Evolutionary conservation across 2,329 filamentous ascomycete genomes (phyloP).

Genomic region (Periconia sp.): DNA sequence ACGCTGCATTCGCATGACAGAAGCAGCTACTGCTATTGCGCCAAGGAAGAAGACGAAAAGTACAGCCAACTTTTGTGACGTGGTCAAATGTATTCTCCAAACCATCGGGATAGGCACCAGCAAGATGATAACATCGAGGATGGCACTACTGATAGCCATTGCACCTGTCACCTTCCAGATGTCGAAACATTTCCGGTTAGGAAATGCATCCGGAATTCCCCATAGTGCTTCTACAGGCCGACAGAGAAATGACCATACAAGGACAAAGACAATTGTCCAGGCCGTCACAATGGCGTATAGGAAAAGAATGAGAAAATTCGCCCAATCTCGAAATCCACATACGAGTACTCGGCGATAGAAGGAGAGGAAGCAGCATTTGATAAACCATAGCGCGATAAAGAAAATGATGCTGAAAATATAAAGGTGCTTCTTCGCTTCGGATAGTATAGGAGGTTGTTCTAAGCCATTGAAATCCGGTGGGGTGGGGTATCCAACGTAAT

Average conservation of each 20-base stretch:
- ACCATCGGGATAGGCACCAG: conserved; percentile 4
- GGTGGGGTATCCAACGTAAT: conserved; percentile 2
- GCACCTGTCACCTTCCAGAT: conserved; percentile 1
- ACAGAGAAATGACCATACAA: conserved; percentile 5
- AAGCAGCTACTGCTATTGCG: not conserved
- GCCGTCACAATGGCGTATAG: conserved; percentile 1
- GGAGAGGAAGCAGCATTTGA: conserved; percentile 5
- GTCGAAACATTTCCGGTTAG: not conserved
- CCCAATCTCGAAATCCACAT: conserved; percentile 2
- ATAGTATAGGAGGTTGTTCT: not conserved
- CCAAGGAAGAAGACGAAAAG: not conserved
- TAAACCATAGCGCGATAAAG: conserved; percentile 6
- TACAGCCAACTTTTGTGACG: not conserved
- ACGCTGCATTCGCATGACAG: conserved; percentile 1
- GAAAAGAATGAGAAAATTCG: conserved; percentile 1
- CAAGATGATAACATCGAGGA: conserved; percentile 2
- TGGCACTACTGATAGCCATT: conserved; percentile 1
- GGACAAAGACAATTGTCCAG: conserved; percentile 6
- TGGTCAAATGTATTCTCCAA: not conserved
- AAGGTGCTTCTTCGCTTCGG: conserved; percentile 1
- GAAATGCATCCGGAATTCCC: not conserved
- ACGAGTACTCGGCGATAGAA: conserved; percentile 7
- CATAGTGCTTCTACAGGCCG: conserved; percentile 2
- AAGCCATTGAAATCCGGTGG: conserved; percentile 1
- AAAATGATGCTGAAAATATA: conserved; percentile 4